Conservation (phyloP, 1,284 basidiomycete genomes). For the Pseudozyma thailandica region DNA sequence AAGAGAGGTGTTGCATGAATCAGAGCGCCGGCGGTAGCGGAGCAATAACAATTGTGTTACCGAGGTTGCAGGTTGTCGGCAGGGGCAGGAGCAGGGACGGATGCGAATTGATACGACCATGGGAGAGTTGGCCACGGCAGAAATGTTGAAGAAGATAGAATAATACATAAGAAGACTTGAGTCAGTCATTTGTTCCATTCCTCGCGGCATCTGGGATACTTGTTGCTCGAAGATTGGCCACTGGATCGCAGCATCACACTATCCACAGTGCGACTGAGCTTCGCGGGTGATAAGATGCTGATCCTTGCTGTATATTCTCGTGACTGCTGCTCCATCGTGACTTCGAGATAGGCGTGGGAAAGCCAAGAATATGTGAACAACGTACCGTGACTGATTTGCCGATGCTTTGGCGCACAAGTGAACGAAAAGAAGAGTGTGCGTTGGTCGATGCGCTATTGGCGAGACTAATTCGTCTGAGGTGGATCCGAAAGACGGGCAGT, state of each 20-base stretch:
- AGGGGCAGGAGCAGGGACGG: not conserved
- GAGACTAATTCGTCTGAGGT: not conserved
- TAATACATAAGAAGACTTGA: too few relatives aligned
- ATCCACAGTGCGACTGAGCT: too few relatives aligned
- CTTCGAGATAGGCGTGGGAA: not conserved
- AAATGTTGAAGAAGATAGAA: too few relatives aligned
- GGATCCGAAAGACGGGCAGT: not conserved
- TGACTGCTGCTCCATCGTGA: too few relatives aligned
- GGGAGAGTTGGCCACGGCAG: too few relatives aligned
- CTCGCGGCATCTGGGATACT: too few relatives aligned
- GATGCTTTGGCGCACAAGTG: not conserved
- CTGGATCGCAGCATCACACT: too few relatives aligned
- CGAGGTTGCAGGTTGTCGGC: not conserved
- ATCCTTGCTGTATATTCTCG: not conserved
- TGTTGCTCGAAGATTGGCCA: too few relatives aligned
- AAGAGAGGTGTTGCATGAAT: not conserved
- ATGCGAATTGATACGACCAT: too few relatives aligned
- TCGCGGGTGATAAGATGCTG: too few relatives aligned
- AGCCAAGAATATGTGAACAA: not conserved
- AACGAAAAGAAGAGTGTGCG: not conserved
- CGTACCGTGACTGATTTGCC: slow-evolving; percentile 14
- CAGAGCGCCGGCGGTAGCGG: not conserved
- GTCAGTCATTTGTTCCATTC: too few relatives aligned
- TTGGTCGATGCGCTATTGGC: not conserved
- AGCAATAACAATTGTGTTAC: too few relatives aligned